Conservation (phyloP, 352 stramenopile species). For the Hyaloperonospora brassicae region DNA sequence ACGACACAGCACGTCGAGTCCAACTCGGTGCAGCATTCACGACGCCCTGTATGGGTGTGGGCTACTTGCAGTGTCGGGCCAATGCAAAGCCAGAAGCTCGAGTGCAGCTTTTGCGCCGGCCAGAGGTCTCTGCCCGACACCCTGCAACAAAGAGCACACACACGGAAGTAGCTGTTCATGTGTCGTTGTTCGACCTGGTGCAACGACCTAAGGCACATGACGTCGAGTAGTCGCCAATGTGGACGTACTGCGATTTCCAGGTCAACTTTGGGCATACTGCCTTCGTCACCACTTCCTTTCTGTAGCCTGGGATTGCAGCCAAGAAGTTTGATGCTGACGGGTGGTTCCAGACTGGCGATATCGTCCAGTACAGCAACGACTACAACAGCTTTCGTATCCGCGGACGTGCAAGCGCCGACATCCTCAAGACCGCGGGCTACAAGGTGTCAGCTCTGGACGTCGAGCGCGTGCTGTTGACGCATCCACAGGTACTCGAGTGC, state of each 20-base stretch:
- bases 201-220: no score
- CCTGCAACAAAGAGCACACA: neutral
- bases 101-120: constrained; percentile 46
- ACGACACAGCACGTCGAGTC: constrained; percentile 6
- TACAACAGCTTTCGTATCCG: constrained; percentile 82
- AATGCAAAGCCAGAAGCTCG: constrained; percentile 15
- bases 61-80: constrained; percentile 29
- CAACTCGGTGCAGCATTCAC: constrained; percentile 56
- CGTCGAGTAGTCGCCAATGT: neutral
- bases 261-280: no score
- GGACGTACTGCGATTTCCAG: no score
- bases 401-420: constrained; percentile 84
- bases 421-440: constrained; percentile 89
- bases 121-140: constrained; percentile 3
- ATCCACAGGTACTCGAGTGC: constrained; percentile 71
- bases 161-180: constrained; percentile 20
- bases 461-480: constrained; percentile 78
- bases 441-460: constrained; percentile 90
- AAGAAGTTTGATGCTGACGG: constrained; percentile 80
- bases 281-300: no score
- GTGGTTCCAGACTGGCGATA: constrained; percentile 62
- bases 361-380: constrained; percentile 68
- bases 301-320: constrained; percentile 52
- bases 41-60: constrained; percentile 61
- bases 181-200: constrained; percentile 16